A percentile compares a stretch with the other conserved stretches of the same genome.
Evolutionary conservation across 1,284 basidiomycete genomes (phyloP).

Genomic region (Boletus semigastroideus): DNA sequence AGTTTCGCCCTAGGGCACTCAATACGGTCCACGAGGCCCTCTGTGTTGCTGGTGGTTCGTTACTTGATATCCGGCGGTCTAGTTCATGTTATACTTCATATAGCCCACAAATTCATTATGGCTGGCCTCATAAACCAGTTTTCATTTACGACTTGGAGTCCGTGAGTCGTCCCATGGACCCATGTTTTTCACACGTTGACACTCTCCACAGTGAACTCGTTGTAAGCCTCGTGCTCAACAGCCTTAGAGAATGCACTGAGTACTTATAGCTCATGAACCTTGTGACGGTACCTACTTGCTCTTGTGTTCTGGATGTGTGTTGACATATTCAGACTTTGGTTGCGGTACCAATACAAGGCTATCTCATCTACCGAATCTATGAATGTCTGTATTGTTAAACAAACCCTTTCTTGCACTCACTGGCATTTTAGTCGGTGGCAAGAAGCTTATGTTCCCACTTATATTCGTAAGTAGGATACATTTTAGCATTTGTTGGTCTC

Average conservation of each 20-base stretch:
- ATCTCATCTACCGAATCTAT: neutral
- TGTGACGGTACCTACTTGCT: neutral
- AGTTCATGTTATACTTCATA: neutral
- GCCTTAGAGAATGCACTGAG: neutral
- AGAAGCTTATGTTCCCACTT: neutral
- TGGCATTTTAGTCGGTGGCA: neutral
- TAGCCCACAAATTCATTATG: slow-evolving; percentile 14
- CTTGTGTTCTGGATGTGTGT: neutral
- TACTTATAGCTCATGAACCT: neutral
- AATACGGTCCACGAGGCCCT: slow-evolving; percentile 5
- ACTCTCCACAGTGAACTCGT: neutral
- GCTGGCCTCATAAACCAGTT: neutral
- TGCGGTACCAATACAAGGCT: neutral
- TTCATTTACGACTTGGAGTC: neutral
- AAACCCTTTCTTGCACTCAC: neutral
- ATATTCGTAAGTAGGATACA: neutral
- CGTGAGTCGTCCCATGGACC: neutral
- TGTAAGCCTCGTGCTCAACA: neutral
- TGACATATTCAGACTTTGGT: neutral
- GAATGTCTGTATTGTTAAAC: neutral
- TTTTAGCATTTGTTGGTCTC: neutral
- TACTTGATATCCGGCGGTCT: neutral
- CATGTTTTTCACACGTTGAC: neutral
- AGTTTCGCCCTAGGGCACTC: neutral
- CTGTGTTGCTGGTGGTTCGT: slow-evolving; percentile 5